Evolutionary conservation across 257 asterid species (phyloP), one percentile per base, ranked within the genome.

Genomic region (Lycium barbarum): DNA sequence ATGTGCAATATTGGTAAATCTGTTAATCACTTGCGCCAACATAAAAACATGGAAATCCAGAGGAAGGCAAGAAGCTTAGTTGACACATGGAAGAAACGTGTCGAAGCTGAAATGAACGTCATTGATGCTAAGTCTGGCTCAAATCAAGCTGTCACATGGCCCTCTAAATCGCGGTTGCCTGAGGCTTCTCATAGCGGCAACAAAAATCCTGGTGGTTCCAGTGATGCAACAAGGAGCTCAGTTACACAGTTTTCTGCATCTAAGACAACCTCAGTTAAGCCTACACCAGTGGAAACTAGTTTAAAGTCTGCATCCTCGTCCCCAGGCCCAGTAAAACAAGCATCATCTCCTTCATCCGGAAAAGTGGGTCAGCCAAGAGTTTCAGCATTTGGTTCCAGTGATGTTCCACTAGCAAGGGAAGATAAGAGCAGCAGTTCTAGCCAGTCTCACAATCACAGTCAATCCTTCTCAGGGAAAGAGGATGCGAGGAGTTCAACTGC

Each of bases 31-130:
- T 86, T 91, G 79, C 86, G 94, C 55, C 87, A 90, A 17, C 92
- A 91, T 81, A 91, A 91, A 82, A 91, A 90, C 83, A 71, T 86
- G 15, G 94, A 91, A 33, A 92, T 92, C 81, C 95, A 92, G 85
- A 91, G 85, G 79, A 90, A 91, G 84, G 95, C 91, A 11, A 84
- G 93, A 54, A 83, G 89, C 85, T 85, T 92, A 86, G 95, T 92
- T 58, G 93, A 90, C 84, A 90, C 92, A 10, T 92, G 95, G 95
- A 92, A 92, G 89, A 92, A 92, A 86, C 91, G 93, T 5, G 95
- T 92, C 10, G 93, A 91, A 84, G 92, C 92, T 63, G 95, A 92
- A 90, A 91, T 91, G 94, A 91, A 84, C 38, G 74, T 87, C 51
- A 85, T 85, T 26, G 95, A 92, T 63, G 89, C 91, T 26, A 88